Base-by-base conservation (phyloP, 352 stramenopile species). In the Phytophthora aleatoria region DNA sequence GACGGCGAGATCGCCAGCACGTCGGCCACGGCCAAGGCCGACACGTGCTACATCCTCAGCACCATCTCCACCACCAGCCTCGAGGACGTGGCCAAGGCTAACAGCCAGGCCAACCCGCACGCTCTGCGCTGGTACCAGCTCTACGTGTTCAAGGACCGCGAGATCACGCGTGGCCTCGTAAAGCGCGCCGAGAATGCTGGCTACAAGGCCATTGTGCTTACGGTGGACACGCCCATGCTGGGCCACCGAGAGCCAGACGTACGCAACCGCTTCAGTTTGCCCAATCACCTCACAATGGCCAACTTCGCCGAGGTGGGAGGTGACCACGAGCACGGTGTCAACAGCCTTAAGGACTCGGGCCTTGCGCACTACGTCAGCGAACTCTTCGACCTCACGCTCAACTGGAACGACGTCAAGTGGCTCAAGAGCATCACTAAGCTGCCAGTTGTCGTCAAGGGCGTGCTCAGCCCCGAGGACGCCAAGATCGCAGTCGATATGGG, bases 201-300 rank as follows among this genome's bases (percentile, higher is more conserved):
- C n/a, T 97, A 95, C 65, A 97, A 97, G 61, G 97, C 97, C 49
- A 90, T 98, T 55, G 95, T 97, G 42, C 76, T 99, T 7, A 99
- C 96, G 7, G 95, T 98, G 13, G 96, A 99, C 71, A 98, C 97
- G 57, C 97, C 96, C 4, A 94, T 96, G 87, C 94, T 98, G 26
- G 96, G 96, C 36, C 97, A 98, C 65, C 87, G 96, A 28, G 95
- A 99, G 67, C 79, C 94, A 26, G 96, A 99, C 67, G 95, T 98
- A 57, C 92, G 96, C 50, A 98, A 98, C 79, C 75, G 77, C 58
- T 97, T 97, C 70, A 87, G 84, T 39, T 67, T 97, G 26, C 88
- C 90, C 0, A 68, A 64, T n/a, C 88, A 97, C 64, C 90, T 81
- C 13, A 77, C 69, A 20, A 74, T 78, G 66, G 73, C 71, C 47